Conservation (phyloP, 2,329 filamentous ascomycete genomes). For the Didymella keratinophila region DNA sequence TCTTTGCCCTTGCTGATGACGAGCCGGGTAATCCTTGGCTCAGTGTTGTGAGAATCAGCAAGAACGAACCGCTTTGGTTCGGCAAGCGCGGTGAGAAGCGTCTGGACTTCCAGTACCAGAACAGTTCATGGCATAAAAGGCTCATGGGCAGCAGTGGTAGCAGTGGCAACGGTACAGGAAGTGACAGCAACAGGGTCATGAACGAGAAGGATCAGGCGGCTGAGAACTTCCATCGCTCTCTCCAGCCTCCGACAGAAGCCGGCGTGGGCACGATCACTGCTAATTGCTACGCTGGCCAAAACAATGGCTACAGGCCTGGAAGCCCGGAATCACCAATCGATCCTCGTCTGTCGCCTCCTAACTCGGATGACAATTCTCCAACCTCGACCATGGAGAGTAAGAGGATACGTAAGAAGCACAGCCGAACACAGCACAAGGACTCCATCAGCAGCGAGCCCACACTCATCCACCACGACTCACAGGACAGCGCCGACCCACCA, state of each 20-base stretch:
- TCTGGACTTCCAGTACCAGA: constrained; percentile 59
- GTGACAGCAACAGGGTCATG: constrained; percentile 17
- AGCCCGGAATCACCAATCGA: constrained; percentile 25
- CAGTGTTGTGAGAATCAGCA: constrained; percentile 58
- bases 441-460: constrained; percentile 20
- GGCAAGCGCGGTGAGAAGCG: constrained; percentile 61
- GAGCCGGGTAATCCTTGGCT: constrained; percentile 57
- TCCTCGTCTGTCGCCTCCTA: constrained; percentile 8
- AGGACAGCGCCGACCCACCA: constrained; percentile 8
- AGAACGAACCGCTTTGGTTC: constrained; percentile 63
- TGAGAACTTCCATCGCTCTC: constrained; percentile 15
- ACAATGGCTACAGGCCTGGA: constrained; percentile 1
- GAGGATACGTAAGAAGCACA: constrained; percentile 20
- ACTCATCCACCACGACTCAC: constrained; percentile 14
- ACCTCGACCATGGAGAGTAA: constrained; percentile 11
- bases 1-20: constrained; percentile 64
- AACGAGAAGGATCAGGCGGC: constrained; percentile 15
- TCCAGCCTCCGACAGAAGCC: constrained; percentile 4
- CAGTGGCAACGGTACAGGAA: constrained; percentile 26
- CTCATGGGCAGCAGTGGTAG: constrained; percentile 26
- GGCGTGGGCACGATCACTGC: neutral
- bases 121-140: constrained; percentile 39
- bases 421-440: constrained; percentile 14
- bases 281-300: constrained; percentile 10
- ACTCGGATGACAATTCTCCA: constrained; percentile 5